Conservation (phyloP, 1,284 basidiomycete species). For the Fistulinella cinereoalba region DNA sequence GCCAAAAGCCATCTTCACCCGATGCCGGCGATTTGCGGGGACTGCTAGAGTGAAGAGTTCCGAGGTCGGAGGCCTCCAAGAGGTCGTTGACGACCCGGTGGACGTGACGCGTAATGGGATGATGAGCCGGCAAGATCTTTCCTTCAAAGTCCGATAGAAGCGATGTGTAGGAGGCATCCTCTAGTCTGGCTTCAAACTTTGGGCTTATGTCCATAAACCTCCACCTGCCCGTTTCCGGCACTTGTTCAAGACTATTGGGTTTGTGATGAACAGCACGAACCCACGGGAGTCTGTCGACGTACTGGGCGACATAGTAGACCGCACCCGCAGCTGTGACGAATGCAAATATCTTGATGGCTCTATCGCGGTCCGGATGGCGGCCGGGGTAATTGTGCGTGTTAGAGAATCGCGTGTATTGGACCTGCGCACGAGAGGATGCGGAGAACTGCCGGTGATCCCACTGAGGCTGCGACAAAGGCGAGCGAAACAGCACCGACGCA, state of each 20-base stretch:
- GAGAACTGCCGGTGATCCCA: slow-evolving; percentile 19
- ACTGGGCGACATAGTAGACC: slow-evolving; percentile 32
- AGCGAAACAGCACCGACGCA: background rate
- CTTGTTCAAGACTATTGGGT: slow-evolving; percentile 64
- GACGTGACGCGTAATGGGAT: slow-evolving; percentile 67
- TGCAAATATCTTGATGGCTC: slow-evolving; percentile 15
- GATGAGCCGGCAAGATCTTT: slow-evolving; percentile 64
- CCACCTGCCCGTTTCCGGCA: slow-evolving; percentile 80
- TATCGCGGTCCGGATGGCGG: slow-evolving; percentile 9
- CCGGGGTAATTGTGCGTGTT: slow-evolving; percentile 6
- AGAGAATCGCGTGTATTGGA: slow-evolving; percentile 31
- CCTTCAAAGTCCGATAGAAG: slow-evolving; percentile 55
- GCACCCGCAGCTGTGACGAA: slow-evolving; percentile 23
- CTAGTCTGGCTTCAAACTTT: slow-evolving; percentile 56
- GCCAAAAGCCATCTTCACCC: slow-evolving; percentile 19
- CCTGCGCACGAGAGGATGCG: slow-evolving; percentile 16
- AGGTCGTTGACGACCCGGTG: slow-evolving; percentile 72
- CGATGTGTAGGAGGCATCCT: slow-evolving; percentile 48
- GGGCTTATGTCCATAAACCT: slow-evolving; percentile 79
- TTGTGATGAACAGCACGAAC: background rate
- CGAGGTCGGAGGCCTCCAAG: slow-evolving; percentile 70
- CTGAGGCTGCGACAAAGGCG: slow-evolving; percentile 1
- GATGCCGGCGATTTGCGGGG: slow-evolving; percentile 5
- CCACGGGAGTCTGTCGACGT: slow-evolving; percentile 6
- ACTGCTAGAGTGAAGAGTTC: slow-evolving; percentile 31